These are phyloP conservation scores for Populus euphratica DNA, from an alignment of 345 rosid species.

Conservation along the genomic window DNA sequence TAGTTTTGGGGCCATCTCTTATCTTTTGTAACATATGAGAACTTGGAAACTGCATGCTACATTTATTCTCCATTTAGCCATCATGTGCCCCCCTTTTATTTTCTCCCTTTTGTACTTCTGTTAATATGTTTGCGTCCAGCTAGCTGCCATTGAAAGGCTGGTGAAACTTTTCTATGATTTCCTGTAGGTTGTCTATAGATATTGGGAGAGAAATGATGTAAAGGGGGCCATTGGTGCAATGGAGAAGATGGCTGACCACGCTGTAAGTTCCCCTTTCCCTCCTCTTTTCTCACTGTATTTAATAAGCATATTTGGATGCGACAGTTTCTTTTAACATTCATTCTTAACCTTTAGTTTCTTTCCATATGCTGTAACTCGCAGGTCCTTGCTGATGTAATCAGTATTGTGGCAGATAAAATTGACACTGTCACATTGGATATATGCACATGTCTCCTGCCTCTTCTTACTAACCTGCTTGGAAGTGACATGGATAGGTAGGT, in stretches of 20 bases:
- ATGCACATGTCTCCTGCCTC: slow-evolving; percentile 84
- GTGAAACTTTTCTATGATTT: slow-evolving; percentile 24
- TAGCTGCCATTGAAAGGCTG: slow-evolving; percentile 11
- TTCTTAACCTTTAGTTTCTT: background rate
- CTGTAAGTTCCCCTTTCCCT: slow-evolving; percentile 46
- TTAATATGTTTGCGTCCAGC: too few species aligned
- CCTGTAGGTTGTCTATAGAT: slow-evolving; percentile 72
- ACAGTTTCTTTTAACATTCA: background rate
- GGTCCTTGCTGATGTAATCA: slow-evolving; percentile 83
- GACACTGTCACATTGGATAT: slow-evolving; percentile 74
- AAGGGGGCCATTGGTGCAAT: slow-evolving; percentile 68
- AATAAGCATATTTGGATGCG: background rate
- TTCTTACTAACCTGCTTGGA: slow-evolving; percentile 64
- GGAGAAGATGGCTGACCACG: slow-evolving; percentile 94
- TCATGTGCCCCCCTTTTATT: too few species aligned
- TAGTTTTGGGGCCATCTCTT: background rate
- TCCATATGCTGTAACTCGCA: slow-evolving; percentile 32
- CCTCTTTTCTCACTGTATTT: background rate
- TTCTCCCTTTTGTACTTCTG: too few species aligned
- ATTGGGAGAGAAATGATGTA: slow-evolving; percentile 83
- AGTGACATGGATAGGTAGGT: slow-evolving; percentile 85
- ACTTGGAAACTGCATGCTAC: too few species aligned
- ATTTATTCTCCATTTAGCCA: too few species aligned
- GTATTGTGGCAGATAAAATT: slow-evolving; percentile 58
- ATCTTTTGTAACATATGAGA: too few species aligned